Percentiles rank a stretch among this genome's conserved stretches.
Evolutionary conservation across 202 grass and related monocot species (phyloP).

Genomic region (Setaria viridis): DNA sequence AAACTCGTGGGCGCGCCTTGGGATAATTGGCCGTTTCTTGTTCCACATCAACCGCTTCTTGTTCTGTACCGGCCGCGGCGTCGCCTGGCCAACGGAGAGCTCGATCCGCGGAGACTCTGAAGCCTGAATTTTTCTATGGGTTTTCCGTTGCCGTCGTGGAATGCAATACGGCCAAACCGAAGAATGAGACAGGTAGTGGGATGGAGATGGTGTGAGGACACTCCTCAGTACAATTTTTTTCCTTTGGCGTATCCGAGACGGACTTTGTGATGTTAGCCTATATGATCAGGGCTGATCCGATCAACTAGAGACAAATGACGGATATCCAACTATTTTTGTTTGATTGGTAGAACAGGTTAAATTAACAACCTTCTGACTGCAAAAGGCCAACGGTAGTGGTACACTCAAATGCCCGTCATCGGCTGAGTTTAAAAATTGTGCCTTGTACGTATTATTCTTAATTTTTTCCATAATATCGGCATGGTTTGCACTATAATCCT

Average conservation of each 20-base stretch:
- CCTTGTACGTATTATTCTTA: too few relatives aligned
- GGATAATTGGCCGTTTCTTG: conserved; percentile 39
- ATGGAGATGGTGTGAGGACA: not conserved
- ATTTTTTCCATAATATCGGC: too few relatives aligned
- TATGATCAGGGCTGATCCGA: conserved; percentile 1
- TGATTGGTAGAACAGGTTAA: not conserved
- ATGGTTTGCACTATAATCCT: too few relatives aligned
- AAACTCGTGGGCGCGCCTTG: conserved; percentile 38
- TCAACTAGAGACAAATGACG: not conserved
- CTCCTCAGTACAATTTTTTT: not conserved
- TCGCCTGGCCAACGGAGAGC: conserved; percentile 31
- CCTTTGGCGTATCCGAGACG: conserved; percentile 28
- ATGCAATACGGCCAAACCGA: conserved; percentile 24
- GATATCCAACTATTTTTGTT: not conserved
- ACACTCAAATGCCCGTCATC: too few relatives aligned
- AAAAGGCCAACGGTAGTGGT: too few relatives aligned
- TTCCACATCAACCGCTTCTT: not conserved
- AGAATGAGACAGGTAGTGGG: conserved; percentile 1
- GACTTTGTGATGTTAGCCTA: not conserved
- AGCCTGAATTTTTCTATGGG: not conserved
- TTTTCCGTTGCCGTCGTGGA: conserved; percentile 30
- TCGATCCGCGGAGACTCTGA: conserved; percentile 40
- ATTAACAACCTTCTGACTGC: not conserved
- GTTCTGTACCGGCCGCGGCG: not conserved
- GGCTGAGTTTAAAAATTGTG: too few relatives aligned